phyloP scores from a whole-genome alignment of 2,329 filamentous ascomycete genomes.

The Cercospora berteroae region DNA sequence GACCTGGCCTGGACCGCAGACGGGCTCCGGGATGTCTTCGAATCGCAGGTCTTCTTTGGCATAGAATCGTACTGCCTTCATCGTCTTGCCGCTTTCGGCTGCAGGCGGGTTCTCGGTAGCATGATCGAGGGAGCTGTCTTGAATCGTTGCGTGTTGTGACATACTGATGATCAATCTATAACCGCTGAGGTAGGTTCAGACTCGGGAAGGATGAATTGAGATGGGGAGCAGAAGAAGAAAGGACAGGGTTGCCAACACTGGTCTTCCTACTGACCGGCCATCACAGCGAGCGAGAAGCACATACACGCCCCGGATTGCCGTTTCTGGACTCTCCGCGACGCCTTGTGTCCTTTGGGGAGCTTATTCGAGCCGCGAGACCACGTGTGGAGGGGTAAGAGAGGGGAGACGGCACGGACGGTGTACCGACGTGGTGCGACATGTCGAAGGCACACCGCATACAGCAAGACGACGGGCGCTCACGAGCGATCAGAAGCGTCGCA shows the following conservation, averaged over 20 bases:
- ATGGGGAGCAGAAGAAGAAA: background rate
- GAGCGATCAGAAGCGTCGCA: background rate
- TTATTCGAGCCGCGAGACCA: background rate
- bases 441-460: background rate
- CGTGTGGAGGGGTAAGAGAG: slow-evolving; percentile 3
- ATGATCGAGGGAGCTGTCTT: slow-evolving; percentile 15
- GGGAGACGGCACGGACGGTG: background rate
- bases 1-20: slow-evolving; percentile 38
- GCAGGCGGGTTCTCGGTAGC: slow-evolving; percentile 14
- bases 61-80: slow-evolving; percentile 42
- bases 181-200: background rate
- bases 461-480: background rate
- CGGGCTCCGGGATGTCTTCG: slow-evolving; percentile 37
- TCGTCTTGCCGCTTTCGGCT: slow-evolving; percentile 21
- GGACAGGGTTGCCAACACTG: background rate
- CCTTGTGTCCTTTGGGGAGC: background rate
- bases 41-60: slow-evolving; percentile 39
- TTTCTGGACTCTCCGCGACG: background rate
- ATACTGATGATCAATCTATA: slow-evolving; percentile 3
- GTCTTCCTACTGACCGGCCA: background rate
- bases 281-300: slow-evolving; percentile 1
- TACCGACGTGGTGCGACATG: background rate
- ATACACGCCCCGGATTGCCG: slow-evolving; percentile 6
- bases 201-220: background rate
- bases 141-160: slow-evolving; percentile 14